phyloP scores from a whole-genome alignment of 345 rosid species.

The Boechera stricta region DNA sequence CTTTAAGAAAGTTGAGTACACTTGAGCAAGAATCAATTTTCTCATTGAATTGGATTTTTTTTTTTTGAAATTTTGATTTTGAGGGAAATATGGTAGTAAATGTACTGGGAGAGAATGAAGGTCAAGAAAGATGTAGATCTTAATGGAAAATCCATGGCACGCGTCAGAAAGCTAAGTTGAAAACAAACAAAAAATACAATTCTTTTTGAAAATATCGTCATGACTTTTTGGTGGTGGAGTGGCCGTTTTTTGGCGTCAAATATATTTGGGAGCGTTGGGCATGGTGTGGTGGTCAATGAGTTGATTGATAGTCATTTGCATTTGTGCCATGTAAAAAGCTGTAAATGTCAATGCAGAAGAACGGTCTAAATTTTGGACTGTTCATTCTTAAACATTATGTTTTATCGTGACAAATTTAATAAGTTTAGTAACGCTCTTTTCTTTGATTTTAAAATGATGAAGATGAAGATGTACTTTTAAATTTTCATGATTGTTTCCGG shows the following conservation, averaged over 20 bases:
- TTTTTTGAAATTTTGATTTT: neutral
- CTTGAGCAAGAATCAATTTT: neutral
- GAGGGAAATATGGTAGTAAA: neutral
- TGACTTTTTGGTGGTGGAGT: neutral
- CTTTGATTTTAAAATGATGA: too few species aligned
- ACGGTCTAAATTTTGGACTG: too few species aligned
- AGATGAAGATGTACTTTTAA: too few species aligned
- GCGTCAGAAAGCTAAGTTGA: neutral
- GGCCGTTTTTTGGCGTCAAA: neutral
- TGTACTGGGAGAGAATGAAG: too few species aligned
- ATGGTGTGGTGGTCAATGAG: constrained; percentile 1
- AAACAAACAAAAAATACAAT: neutral
- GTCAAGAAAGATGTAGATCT: too few species aligned
- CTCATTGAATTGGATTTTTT: neutral
- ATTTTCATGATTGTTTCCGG: too few species aligned
- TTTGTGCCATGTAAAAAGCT: neutral
- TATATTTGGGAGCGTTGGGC: neutral
- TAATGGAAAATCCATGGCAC: neutral
- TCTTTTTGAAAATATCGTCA: neutral
- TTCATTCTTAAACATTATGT: too few species aligned
- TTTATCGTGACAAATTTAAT: too few species aligned
- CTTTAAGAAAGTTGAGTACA: neutral
- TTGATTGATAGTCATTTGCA: neutral
- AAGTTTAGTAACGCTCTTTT: too few species aligned
- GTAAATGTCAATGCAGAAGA: constrained; percentile 1